A percentile compares a stretch with the other conserved stretches of the same genome.
phyloP scores from a whole-genome alignment of 2,329 filamentous ascomycete genomes.

The Penicillium sp. region DNA sequence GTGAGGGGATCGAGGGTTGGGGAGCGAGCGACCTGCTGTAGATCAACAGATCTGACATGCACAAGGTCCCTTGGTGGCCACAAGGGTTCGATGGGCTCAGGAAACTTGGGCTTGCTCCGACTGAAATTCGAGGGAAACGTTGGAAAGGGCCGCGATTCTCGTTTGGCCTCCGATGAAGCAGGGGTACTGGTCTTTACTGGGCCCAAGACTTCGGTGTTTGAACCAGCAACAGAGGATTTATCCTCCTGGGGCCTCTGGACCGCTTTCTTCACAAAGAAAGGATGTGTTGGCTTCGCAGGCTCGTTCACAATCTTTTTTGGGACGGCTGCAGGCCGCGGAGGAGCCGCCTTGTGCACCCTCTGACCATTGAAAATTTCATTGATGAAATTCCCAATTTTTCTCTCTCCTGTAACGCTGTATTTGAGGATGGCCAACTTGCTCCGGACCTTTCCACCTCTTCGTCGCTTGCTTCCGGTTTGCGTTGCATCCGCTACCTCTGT shows the following conservation, averaged over 20 bases:
- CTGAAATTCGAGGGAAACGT: slow-evolving; percentile 15
- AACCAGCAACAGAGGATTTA: background rate
- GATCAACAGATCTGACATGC: slow-evolving; percentile 52
- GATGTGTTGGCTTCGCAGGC: slow-evolving; percentile 57
- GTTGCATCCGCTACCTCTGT: slow-evolving; percentile 20
- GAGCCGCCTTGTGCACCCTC: slow-evolving; percentile 27
- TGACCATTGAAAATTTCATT: slow-evolving; percentile 57
- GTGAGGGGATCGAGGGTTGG: background rate
- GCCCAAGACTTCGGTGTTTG: background rate
- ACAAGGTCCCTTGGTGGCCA: slow-evolving; percentile 40
- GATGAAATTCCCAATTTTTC: slow-evolving; percentile 60
- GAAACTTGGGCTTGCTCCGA: slow-evolving; percentile 27
- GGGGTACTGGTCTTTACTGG: background rate
- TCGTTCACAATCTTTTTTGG: slow-evolving; percentile 14
- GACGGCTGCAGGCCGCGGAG: slow-evolving; percentile 17
- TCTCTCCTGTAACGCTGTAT: slow-evolving; percentile 56
- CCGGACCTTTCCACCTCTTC: slow-evolving; percentile 30
- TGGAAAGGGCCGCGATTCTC: background rate
- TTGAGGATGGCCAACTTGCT: slow-evolving; percentile 53
- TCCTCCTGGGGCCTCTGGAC: slow-evolving; percentile 22
- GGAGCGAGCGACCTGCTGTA: background rate
- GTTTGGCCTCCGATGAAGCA: slow-evolving; percentile 1
- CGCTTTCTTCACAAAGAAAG: slow-evolving; percentile 65
- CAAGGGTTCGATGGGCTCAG: slow-evolving; percentile 35
- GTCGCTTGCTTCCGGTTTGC: slow-evolving; percentile 29